Evolutionary conservation across 2,329 filamentous ascomycete genomes (phyloP).

Genomic region (Stagonosporopsis chrysanthemi): DNA sequence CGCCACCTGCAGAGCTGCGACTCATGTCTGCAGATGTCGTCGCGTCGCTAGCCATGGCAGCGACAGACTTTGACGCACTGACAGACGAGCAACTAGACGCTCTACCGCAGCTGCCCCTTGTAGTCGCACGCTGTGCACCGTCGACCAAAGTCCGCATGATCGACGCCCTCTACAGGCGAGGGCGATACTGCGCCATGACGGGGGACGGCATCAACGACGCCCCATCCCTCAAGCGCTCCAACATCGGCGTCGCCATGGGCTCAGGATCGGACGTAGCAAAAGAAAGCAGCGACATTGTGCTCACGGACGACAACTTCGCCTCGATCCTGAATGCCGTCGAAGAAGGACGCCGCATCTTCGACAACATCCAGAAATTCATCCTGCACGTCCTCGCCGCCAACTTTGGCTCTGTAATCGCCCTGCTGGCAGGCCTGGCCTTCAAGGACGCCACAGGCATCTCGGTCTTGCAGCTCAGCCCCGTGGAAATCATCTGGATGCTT

Average conservation of each 20-base stretch:
- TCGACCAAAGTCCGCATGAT: constrained; percentile 58
- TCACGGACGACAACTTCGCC: not conserved
- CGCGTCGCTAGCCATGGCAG: constrained; percentile 38
- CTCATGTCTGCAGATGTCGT: constrained; percentile 39
- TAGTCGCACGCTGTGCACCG: constrained; percentile 54
- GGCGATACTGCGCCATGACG: constrained; percentile 52
- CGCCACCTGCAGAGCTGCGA: constrained; percentile 45
- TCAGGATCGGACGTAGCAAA: constrained; percentile 55
- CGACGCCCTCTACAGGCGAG: constrained; percentile 49
- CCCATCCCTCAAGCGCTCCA: constrained; percentile 54
- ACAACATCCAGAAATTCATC: constrained; percentile 46
- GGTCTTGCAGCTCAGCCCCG: constrained; percentile 45
- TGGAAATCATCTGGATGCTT: constrained; percentile 45
- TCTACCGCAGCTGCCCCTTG: constrained; percentile 49
- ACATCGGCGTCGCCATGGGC: constrained; percentile 56
- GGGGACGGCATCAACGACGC: constrained; percentile 57
- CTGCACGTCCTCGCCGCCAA: constrained; percentile 42
- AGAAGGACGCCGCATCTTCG: not conserved
- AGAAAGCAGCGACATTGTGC: constrained; percentile 36
- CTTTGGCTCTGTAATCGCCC: constrained; percentile 40
- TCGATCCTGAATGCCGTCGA: not conserved
- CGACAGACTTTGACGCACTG: constrained; percentile 52
- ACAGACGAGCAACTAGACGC: constrained; percentile 52
- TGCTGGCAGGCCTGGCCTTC: constrained; percentile 45
- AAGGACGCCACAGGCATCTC: constrained; percentile 40